Evolutionary conservation across 108 stramenopile genomes (phyloP).

Genomic region (Cyclotella atomus): DNA sequence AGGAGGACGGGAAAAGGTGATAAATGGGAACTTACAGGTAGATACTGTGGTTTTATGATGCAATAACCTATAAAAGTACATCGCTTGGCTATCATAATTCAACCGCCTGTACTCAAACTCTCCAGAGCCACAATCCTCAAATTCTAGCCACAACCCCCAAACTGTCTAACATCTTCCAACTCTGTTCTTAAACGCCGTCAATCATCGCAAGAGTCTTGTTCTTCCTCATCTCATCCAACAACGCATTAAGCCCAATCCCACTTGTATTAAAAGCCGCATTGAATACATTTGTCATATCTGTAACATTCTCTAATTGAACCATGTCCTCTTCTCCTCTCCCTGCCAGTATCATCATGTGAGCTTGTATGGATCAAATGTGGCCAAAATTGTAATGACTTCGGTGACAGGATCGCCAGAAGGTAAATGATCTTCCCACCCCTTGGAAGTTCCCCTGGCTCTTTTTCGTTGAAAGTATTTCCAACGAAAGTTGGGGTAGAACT

Average conservation of each 20-base stretch:
- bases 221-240: conserved; percentile 16
- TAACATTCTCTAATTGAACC: conserved; percentile 3
- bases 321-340: background rate
- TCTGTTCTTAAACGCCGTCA: background rate
- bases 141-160: too few species aligned
- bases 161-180: too few species aligned
- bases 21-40: background rate
- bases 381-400: conserved; percentile 35
- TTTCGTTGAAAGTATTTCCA: conserved; percentile 34
- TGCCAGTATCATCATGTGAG: conserved; percentile 8
- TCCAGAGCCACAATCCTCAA: too few species aligned
- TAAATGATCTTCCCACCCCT: conserved; percentile 35
- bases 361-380: conserved; percentile 27
- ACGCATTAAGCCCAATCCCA: background rate
- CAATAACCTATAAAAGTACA: too few species aligned
- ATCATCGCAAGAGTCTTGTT: background rate
- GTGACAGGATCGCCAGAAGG: conserved; percentile 32
- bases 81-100: too few species aligned
- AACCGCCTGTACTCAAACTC: too few species aligned
- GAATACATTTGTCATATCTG: background rate
- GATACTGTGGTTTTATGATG: too few species aligned
- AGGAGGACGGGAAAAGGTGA: too few species aligned
- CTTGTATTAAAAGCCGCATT: conserved; percentile 2
- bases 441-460: conserved; percentile 18
- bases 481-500: conserved; percentile 20